Percentiles rank a stretch among this genome's conserved stretches.
These are phyloP conservation scores for Metschnikowia noctiluminum DNA, from an alignment of 805 yeast species.

Conservation along the genomic window DNA sequence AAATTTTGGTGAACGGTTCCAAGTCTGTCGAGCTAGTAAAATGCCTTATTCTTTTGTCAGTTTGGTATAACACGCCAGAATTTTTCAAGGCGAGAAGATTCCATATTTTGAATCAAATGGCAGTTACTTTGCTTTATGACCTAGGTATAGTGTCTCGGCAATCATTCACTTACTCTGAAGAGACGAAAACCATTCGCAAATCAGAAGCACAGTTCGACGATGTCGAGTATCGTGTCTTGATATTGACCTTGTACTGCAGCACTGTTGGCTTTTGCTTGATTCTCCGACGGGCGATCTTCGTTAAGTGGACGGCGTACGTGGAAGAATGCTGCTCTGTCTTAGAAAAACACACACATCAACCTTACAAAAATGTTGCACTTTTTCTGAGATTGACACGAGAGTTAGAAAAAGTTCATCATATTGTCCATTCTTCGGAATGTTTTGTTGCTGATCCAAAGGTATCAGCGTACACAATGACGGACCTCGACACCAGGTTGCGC, in stretches of 20 bases:
- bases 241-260: slow-evolving; percentile 57
- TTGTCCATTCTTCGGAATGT: slow-evolving; percentile 40
- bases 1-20: slow-evolving; percentile 65
- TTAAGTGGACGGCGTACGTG: slow-evolving; percentile 62
- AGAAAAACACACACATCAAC: slow-evolving; percentile 31
- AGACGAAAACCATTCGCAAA: slow-evolving; percentile 9
- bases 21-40: slow-evolving; percentile 68
- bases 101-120: slow-evolving; percentile 62
- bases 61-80: slow-evolving; percentile 87
- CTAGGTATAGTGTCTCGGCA: slow-evolving; percentile 65
- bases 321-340: slow-evolving; percentile 57
- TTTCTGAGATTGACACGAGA: slow-evolving; percentile 58
- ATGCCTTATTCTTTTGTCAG: slow-evolving; percentile 54
- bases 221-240: slow-evolving; percentile 48
- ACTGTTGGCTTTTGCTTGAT: slow-evolving; percentile 64
- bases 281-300: slow-evolving; percentile 58
- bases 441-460: slow-evolving; percentile 22
- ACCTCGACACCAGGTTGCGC: slow-evolving; percentile 48
- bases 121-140: slow-evolving; percentile 70
- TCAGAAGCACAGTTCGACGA: slow-evolving; percentile 20
- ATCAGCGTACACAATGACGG: slow-evolving; percentile 41
- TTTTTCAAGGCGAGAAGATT: slow-evolving; percentile 74
- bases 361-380: slow-evolving; percentile 46
- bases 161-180: slow-evolving; percentile 16
- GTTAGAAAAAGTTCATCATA: slow-evolving; percentile 58